A percentile compares a stretch with the other conserved stretches of the same genome.
phyloP scores from a whole-genome alignment of 169 alveolate species.

The Plasmodium blacklocki region DNA sequence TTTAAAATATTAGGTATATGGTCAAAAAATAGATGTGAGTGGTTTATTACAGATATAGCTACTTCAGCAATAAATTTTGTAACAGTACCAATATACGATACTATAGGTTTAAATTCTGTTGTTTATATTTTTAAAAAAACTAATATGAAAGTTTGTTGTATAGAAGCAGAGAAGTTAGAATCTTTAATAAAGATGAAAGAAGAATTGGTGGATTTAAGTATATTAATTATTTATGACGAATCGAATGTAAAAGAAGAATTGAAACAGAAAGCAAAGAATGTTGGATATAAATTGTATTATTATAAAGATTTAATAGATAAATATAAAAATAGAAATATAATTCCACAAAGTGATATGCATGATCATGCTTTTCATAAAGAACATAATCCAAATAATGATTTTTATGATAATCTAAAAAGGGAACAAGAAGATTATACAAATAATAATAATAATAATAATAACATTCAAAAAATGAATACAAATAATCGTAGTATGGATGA shows the following conservation, averaged over 20 bases:
- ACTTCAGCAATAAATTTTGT: conserved; percentile 82
- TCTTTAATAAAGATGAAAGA: conserved; percentile 48
- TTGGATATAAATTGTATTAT: conserved; percentile 59
- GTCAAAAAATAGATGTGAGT: conserved; percentile 85
- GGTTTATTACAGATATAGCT: conserved; percentile 85
- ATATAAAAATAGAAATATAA: conserved; percentile 55
- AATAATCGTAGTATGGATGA: neutral
- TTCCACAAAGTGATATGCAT: conserved; percentile 18
- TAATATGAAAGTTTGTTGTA: conserved; percentile 80
- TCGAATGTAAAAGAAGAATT: conserved; percentile 56
- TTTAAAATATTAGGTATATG: conserved; percentile 83
- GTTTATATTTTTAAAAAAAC: conserved; percentile 32
- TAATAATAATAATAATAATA: neutral
- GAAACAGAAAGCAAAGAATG: conserved; percentile 28
- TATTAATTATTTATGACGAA: conserved; percentile 78
- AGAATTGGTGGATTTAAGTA: conserved; percentile 56
- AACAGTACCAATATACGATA: conserved; percentile 85
- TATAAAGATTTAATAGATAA: conserved; percentile 62
- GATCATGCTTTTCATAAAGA: conserved; percentile 3
- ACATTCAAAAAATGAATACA: conserved; percentile 1
- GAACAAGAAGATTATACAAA: neutral
- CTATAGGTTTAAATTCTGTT: conserved; percentile 82
- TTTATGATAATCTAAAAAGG: neutral
- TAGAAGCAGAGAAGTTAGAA: conserved; percentile 81
- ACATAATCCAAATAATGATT: neutral